These are phyloP conservation scores for Jamesozyma piceae DNA, from an alignment of 805 yeast species.

Conservation along the genomic window DNA sequence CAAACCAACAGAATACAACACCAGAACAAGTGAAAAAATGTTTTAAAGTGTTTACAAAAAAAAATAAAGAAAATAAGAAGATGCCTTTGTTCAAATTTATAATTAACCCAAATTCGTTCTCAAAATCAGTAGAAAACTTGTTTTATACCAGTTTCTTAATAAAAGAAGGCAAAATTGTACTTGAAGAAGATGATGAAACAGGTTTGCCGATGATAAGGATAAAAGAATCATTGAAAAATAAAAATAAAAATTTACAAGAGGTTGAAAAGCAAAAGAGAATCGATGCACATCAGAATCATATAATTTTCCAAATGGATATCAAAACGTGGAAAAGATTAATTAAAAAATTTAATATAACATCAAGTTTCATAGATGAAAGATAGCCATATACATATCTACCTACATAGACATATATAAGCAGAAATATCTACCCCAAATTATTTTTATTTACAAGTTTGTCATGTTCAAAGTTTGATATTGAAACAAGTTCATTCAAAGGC, in stretches of 20 bases:
- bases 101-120: conserved; percentile 66
- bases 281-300: conserved; percentile 41
- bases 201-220: conserved; percentile 36
- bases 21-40: conserved; percentile 53
- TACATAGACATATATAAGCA: no score
- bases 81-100: conserved; percentile 58
- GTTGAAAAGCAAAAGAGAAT: conserved; percentile 21
- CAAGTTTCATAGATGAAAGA: conserved; percentile 6
- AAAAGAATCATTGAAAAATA: conserved; percentile 25
- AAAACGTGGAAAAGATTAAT: conserved; percentile 56
- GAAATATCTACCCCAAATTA: no score
- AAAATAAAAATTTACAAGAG: conserved; percentile 16
- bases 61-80: conserved; percentile 27
- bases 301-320: conserved; percentile 63
- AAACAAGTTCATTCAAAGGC: conserved; percentile 53
- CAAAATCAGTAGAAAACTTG: conserved; percentile 74
- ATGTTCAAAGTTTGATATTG: background rate
- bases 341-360: conserved; percentile 44
- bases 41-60: conserved; percentile 33
- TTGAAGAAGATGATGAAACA: conserved; percentile 45
- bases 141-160: conserved; percentile 76
- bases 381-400: background rate
- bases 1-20: conserved; percentile 46
- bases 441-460: no score
- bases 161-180: conserved; percentile 54